These are phyloP conservation scores for Sporothrix variecibatus DNA, from an alignment of 2,329 filamentous ascomycete genomes.

Conservation along the genomic window DNA sequence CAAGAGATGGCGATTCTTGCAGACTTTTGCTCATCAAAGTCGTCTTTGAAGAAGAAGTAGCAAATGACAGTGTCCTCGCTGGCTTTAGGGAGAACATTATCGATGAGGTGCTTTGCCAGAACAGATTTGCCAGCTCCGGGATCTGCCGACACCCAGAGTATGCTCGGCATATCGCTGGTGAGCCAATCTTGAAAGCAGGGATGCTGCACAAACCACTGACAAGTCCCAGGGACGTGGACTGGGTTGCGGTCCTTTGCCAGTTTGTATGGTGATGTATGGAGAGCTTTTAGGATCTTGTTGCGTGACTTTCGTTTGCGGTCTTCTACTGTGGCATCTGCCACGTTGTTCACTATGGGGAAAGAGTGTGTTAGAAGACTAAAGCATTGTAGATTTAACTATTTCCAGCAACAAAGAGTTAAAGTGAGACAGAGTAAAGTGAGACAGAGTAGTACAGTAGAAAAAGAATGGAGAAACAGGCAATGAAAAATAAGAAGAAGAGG, in stretches of 20 bases:
- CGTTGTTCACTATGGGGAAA: no score
- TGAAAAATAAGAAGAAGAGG: no score
- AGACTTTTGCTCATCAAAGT: slow-evolving; percentile 16
- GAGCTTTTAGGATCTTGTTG: no score
- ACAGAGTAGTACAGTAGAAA: no score
- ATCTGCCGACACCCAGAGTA: background rate
- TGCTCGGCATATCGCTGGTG: background rate
- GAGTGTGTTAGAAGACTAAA: no score
- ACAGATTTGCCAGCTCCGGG: background rate
- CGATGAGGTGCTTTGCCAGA: background rate
- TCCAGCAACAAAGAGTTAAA: no score
- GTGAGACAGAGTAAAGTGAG: no score
- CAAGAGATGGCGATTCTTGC: background rate
- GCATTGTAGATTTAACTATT: no score
- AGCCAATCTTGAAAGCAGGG: background rate
- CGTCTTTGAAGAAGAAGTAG: slow-evolving; percentile 30
- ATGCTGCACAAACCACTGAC: background rate
- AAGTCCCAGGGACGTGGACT: background rate
- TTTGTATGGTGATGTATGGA: no score
- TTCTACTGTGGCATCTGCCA: no score
- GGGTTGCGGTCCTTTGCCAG: background rate
- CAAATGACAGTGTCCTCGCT: background rate
- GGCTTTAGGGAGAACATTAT: background rate
- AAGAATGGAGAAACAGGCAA: no score
- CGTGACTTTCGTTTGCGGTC: no score